Evolutionary conservation across 768 basidiomycete species (phyloP), one percentile per base, ranked within the genome.

Genomic region (Xerocomellus chrysenteron): DNA sequence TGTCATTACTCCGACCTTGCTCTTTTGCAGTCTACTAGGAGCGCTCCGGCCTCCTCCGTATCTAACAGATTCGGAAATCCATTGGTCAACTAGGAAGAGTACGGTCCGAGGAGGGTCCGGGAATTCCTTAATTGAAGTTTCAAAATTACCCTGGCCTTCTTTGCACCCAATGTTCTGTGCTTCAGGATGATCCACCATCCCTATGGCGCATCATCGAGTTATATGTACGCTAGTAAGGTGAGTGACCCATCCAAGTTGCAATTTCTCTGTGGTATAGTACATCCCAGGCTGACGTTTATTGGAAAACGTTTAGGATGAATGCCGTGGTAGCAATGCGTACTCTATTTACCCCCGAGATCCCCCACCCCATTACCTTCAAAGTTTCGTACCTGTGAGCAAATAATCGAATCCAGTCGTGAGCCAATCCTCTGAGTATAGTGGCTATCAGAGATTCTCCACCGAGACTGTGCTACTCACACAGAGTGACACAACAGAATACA

Each of bases 181-280:
- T 47, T 55, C 59, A 68, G 41, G 57, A 72, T 70, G 62, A 70
- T 68, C 42, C 50, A 62, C 52, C 69, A 70, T 58, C 69, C 69
- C 16, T 70, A 70, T 36, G 67, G 56, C 37, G 62, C 67, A 45
- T 56, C 70, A 26, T 63, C 70, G 16, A 65, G 59, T 44, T 72
- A 65, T 35, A 42, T 70, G 51, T 69, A 70, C 35, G 55, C 64
- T 16, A 58, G 42, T 32, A 60, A 59, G 58, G 70, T 66, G 40
- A 44, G 70, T 58, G 10, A 7, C 37, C n/a, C 16, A 14, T 36
- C 36, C 1, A 3, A 17, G 5, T 30, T 39, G 2, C 21, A 9
- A 32, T 12, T 8, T 35, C 36, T 19, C 39, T 24, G 13, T 7
- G 37, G 4, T 1, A 14, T 24, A 24, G 13, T 12, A 13, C 12